Evolutionary conservation across 2,329 filamentous ascomycete genomes (phyloP).

Genomic region (Colletotrichum tabaci): DNA sequence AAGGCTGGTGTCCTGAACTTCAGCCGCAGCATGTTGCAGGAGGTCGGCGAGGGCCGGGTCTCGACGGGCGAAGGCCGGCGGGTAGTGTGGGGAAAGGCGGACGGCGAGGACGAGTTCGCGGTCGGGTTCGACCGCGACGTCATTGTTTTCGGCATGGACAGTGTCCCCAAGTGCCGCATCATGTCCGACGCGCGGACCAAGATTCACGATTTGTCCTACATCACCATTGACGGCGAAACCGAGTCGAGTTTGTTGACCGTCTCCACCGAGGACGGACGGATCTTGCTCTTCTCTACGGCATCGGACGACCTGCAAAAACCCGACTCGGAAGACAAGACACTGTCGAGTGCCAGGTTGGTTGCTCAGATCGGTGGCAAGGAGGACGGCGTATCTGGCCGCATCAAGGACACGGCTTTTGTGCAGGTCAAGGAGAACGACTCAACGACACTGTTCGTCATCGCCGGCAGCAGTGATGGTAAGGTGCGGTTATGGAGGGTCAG

Average conservation of each 20-base stretch:
- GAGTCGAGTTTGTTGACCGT: slow-evolving; percentile 76
- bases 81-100: slow-evolving; percentile 83
- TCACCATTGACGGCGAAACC: slow-evolving; percentile 66
- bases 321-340: slow-evolving; percentile 48
- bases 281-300: slow-evolving; percentile 85
- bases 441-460: slow-evolving; percentile 71
- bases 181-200: slow-evolving; percentile 80
- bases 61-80: slow-evolving; percentile 85
- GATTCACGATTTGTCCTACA: slow-evolving; percentile 85
- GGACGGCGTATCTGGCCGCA: slow-evolving; percentile 76
- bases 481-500: slow-evolving; percentile 82
- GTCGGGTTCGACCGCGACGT: slow-evolving; percentile 91
- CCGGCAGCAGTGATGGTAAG: slow-evolving; percentile 88
- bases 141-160: slow-evolving; percentile 90
- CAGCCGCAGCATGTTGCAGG: slow-evolving; percentile 77
- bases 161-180: slow-evolving; percentile 82
- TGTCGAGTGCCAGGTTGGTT: slow-evolving; percentile 75
- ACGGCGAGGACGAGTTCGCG: slow-evolving; percentile 85
- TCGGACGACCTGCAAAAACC: slow-evolving; percentile 59
- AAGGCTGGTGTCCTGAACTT: slow-evolving; percentile 96
- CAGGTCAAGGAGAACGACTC: slow-evolving; percentile 55
- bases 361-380: slow-evolving; percentile 85
- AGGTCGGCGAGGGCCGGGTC: slow-evolving; percentile 83
- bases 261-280: slow-evolving; percentile 90
- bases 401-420: slow-evolving; percentile 90